Evolutionary conservation across 2,329 filamentous ascomycete species (phyloP), one percentile per base, ranked within the genome.

Genomic region (Fusarium sp.): DNA sequence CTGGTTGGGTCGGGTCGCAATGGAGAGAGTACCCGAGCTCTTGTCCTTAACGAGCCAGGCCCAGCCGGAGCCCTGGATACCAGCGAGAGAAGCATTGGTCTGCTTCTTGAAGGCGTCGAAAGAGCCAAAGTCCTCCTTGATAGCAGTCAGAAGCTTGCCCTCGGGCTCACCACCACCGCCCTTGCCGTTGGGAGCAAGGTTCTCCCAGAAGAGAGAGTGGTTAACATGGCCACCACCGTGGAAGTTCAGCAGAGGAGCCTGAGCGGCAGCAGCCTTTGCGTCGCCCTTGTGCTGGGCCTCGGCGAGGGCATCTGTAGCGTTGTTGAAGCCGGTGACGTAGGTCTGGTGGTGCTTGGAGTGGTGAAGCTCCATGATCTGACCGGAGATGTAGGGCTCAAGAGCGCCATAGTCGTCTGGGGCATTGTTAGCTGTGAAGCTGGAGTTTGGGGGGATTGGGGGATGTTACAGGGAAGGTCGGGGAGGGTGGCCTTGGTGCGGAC

Each of bases 291-390:
- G 84, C 76, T 88, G 86, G 35, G 92, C 92, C 62, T 84, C 83
- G 37, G 86, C 88, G 50, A 93, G 81, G 78, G 94, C 89, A 81
- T 94, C 90, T 72, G 89, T 84, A 60, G 93, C 91, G 65, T 90
- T 86, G 85, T 97, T 97, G 85, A 93, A 92, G 80, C 91, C 92
- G 81, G 90, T 96, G 75, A 97, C 93, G 80, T 97, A 97, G 77
- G 94, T 94, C 82, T 95, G 90, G 85, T 97, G 94, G 87, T 97
- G 94, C 83, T 94, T 95, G 84, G 88, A 91, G 88, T 97, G 92
- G 86, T 97, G 94, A 44, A 97, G 89, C 84, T 97, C 93, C 94
- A 97, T 97, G 85, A 97, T 97, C 83, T 96, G 89, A 80, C 92
- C 92, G 48, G 92, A 94, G 84, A 97, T 89, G 77, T 85, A 78